A percentile compares a stretch with the other conserved stretches of the same genome.
phyloP scores from a whole-genome alignment of 805 yeast species.

The Torulaspora delbrueckii region DNA sequence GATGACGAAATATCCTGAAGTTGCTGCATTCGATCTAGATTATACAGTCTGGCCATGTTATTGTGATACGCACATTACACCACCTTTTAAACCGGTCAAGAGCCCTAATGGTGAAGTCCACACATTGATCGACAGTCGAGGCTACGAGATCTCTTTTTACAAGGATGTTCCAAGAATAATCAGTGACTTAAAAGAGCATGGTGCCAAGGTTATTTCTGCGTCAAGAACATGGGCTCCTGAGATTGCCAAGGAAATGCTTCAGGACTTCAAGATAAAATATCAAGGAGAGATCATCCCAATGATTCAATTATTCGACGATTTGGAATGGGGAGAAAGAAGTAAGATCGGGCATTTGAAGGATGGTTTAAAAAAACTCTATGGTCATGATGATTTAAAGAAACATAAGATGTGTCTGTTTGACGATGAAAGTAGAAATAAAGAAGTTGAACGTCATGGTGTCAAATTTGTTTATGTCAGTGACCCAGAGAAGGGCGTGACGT shows the following conservation, averaged over 20 bases:
- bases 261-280: slow-evolving; percentile 45
- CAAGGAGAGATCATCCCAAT: slow-evolving; percentile 34
- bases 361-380: slow-evolving; percentile 47
- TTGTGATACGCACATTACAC: slow-evolving; percentile 35
- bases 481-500: slow-evolving; percentile 53
- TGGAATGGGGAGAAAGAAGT: slow-evolving; percentile 67
- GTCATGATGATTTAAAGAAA: slow-evolving; percentile 48
- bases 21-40: slow-evolving; percentile 36
- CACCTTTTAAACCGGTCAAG: slow-evolving; percentile 31
- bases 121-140: slow-evolving; percentile 37
- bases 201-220: slow-evolving; percentile 59
- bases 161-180: slow-evolving; percentile 65
- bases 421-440: slow-evolving; percentile 73
- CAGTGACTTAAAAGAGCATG: slow-evolving; percentile 43
- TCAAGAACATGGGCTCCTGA: slow-evolving; percentile 75
- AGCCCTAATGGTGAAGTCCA: slow-evolving; percentile 29
- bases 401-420: slow-evolving; percentile 52
- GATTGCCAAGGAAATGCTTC: slow-evolving; percentile 63
- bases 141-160: slow-evolving; percentile 54
- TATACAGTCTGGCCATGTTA: slow-evolving; percentile 39
- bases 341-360: slow-evolving; percentile 54
- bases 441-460: slow-evolving; percentile 67
- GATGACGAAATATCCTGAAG: slow-evolving; percentile 29
- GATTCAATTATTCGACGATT: slow-evolving; percentile 44
- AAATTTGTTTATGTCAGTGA: slow-evolving; percentile 60